Conservation (phyloP, 768 basidiomycete genomes). For the Paxillus involutus region DNA sequence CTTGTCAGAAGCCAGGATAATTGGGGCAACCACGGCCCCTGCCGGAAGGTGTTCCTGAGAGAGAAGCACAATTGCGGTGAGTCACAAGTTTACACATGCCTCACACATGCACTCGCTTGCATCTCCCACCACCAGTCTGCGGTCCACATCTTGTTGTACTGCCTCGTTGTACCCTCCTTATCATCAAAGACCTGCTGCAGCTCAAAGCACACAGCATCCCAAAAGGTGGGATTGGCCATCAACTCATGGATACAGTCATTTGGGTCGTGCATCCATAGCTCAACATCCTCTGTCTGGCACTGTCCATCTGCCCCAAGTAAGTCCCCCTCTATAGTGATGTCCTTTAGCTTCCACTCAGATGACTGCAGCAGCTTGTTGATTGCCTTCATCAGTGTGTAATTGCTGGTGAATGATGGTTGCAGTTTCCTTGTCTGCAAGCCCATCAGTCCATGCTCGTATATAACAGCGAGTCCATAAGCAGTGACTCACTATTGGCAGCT, state of each 20-base stretch:
- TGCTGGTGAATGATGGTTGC: too few relatives aligned
- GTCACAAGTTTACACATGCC: neutral
- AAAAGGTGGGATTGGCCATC: too few relatives aligned
- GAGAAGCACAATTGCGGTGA: neutral
- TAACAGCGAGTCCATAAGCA: neutral
- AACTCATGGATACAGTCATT: too few relatives aligned
- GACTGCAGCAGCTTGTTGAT: too few relatives aligned
- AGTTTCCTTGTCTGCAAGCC: too few relatives aligned
- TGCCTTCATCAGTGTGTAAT: too few relatives aligned
- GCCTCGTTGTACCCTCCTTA: too few relatives aligned
- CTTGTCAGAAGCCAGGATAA: slow-evolving; percentile 40
- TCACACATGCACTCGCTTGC: slow-evolving; percentile 16
- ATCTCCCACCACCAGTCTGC: slow-evolving; percentile 19
- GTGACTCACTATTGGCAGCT: too few relatives aligned
- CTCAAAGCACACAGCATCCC: too few relatives aligned
- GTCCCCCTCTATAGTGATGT: neutral
- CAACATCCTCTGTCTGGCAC: slow-evolving; percentile 7
- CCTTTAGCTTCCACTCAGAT: neutral
- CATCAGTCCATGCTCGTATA: neutral
- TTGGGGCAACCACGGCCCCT: slow-evolving; percentile 9
- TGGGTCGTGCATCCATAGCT: too few relatives aligned
- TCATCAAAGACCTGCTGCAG: too few relatives aligned
- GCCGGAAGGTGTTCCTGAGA: neutral
- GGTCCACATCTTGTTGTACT: too few relatives aligned
- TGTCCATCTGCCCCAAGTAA: slow-evolving; percentile 3